phyloP scores from a whole-genome alignment of 331 rosid species.

The Quercus tomentella region DNA sequence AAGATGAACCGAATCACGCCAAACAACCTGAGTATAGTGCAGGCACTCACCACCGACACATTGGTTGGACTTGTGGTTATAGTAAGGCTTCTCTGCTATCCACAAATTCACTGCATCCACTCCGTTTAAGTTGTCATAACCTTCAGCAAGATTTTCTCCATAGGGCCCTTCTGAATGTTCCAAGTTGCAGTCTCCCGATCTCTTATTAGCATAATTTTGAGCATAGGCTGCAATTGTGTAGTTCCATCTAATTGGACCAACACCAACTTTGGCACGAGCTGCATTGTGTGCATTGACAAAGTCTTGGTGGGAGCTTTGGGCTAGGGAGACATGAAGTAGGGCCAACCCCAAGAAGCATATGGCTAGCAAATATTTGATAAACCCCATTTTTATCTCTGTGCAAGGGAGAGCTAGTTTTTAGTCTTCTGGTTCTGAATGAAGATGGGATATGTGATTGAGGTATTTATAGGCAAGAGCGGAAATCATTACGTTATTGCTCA shows the following conservation, averaged over 20 bases:
- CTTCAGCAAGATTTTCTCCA: slow-evolving; percentile 3
- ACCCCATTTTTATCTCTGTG: neutral
- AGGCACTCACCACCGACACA: slow-evolving; percentile 28
- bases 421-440: neutral
- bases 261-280: neutral
- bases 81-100: slow-evolving; percentile 20
- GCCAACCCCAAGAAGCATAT: neutral
- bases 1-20: slow-evolving; percentile 16
- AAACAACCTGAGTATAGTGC: slow-evolving; percentile 43
- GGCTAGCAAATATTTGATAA: neutral
- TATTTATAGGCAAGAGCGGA: neutral
- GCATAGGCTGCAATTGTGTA: slow-evolving; percentile 7
- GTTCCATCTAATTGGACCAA: slow-evolving; percentile 2
- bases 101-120: slow-evolving; percentile 19
- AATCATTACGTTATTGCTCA: neutral
- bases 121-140: neutral
- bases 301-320: slow-evolving; percentile 2
- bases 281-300: slow-evolving; percentile 18
- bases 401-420: neutral
- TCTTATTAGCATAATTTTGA: neutral
- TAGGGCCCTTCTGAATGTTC: slow-evolving; percentile 18
- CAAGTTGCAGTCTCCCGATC: neutral
- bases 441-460: neutral
- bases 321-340: neutral
- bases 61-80: slow-evolving; percentile 11